A percentile compares a stretch with the other conserved stretches of the same genome.
Conservation (phyloP, 805 yeast genomes). For the Candida silvicultrix region DNA sequence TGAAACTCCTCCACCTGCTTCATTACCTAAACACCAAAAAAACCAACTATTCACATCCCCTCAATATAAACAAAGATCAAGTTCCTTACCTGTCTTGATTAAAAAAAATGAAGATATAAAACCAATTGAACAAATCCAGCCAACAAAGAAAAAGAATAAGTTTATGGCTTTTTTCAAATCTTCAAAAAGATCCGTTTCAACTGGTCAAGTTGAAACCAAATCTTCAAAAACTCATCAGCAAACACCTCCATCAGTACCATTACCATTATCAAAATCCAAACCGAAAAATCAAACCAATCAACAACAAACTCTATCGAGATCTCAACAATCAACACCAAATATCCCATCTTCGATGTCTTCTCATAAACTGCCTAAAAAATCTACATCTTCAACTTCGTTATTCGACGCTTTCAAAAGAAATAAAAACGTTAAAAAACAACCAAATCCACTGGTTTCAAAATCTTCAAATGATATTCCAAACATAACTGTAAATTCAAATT, state of each 20-base stretch:
- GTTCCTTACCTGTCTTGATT: slow-evolving; percentile 17
- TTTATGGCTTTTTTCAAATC: slow-evolving; percentile 17
- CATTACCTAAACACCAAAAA: slow-evolving; percentile 7
- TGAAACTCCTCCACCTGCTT: slow-evolving; percentile 3
- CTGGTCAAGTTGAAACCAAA: slow-evolving; percentile 5
- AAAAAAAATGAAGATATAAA: background rate
- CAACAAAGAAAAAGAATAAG: slow-evolving; percentile 13
- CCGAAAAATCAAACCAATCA: too few relatives aligned
- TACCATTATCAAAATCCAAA: background rate
- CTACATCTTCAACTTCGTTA: slow-evolving; percentile 19
- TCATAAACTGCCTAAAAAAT: slow-evolving; percentile 15
- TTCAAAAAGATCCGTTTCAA: slow-evolving; percentile 14
- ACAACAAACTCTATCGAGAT: background rate
- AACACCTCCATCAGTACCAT: background rate
- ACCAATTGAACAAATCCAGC: background rate
- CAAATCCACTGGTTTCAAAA: background rate
- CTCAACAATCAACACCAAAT: background rate
- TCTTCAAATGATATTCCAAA: background rate
- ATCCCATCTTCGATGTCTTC: slow-evolving; percentile 4
- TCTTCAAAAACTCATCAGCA: background rate
- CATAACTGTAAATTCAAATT: background rate
- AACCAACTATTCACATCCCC: slow-evolving; percentile 3
- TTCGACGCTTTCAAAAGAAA: slow-evolving; percentile 20
- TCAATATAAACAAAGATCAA: slow-evolving; percentile 16
- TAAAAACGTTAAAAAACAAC: background rate